Evolutionary conservation across 331 rosid genomes (phyloP), one percentile per base, ranked within the genome.

Genomic region (Malus hybrid): DNA sequence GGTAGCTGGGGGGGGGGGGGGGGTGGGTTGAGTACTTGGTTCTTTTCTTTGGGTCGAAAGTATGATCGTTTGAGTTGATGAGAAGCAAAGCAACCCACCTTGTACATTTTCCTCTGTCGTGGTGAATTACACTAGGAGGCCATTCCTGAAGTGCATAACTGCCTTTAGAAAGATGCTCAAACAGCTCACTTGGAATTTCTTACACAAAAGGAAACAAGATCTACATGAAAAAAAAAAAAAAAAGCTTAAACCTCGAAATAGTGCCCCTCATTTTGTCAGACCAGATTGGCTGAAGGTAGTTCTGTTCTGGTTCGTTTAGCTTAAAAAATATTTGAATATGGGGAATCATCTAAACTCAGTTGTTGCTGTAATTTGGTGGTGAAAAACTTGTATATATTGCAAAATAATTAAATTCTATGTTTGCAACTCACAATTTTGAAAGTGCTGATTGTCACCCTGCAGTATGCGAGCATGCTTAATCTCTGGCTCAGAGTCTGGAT

Each of bases 401-500:
- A 24, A 24, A 24, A 4, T 33, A 56, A 34, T 22, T 22, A 36
- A 70, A 7, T 71, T 71, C 10, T 42, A 22, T 14, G 54, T 3
- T 56, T 57, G 31, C 52, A 71, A 33, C 29, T 72, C 67, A 20
- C 34, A 57, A n/a, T 27, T 72, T 55, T 72, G 36, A 72, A 55
- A 7, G 20, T 78, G n/a, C 28, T 64, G 6, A 57, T 50, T 72
- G 32, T 77, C 55, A 29, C 4, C 65, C 36, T 61, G 87, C 89
- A 94, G 99, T 94, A 83, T 94, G 99, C 36, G 97, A 94, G 87
- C 97, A 94, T 92, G 99, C 93, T 5, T 94, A 94, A 78, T 89
- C 96, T 1, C 81, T 92, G 60, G 96, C 99, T 31, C 99, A 92
- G 76, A 87, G 83, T 73, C 78, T 94, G 87, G 99, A 94, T 77